Base-by-base conservation (phyloP, 2,329 filamentous ascomycete species). In the Penicillium sp. region DNA sequence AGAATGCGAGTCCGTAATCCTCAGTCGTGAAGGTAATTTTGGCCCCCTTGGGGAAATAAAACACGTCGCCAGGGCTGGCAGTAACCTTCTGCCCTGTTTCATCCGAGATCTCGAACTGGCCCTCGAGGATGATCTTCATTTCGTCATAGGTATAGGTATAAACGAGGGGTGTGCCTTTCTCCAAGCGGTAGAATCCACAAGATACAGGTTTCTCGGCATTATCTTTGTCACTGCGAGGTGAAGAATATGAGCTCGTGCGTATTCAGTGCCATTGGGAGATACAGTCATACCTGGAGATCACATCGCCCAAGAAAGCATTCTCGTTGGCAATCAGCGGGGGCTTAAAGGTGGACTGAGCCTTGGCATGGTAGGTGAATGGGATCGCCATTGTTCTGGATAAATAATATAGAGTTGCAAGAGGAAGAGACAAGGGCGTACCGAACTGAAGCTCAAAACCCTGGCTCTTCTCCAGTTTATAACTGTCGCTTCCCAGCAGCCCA, bases 91-190 rank as follows among this genome's bases (percentile, higher is more conserved):
- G 76, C 34, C 85, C 85, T 1, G 82, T 82, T 67, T 81, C 81
- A 59, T 88, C 85, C 28, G 75, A 76, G 62, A 88, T 86, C 56
- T 83, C 80, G 64, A 85, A 87, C 59, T 81, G 78, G 13, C 85
- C 86, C 62, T 88, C 85, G 9, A 88, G 71, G 58, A 89, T 85
- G 65, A 88, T 86, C 76, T 88, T 88, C 82, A 87, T 86, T 75
- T 88, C 86, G 64, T 88, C 81, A 70, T 88, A 88, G 38, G 77
- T 83, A 71, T 88, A 88, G 29, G 79, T 82, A 74, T 88, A 88
- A 8, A 84, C 82, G 16, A 89, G 78, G 1, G 84, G 82, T 3
- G 83, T 83, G 61, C 85, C 85, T 60, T 86, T 85, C 63, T 87
- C 84, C 10, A 88, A 76, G 12, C 85, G 79, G 75, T 87, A 88